phyloP scores from a whole-genome alignment of 352 stramenopile species.

The Phytophthora palmivora region DNA sequence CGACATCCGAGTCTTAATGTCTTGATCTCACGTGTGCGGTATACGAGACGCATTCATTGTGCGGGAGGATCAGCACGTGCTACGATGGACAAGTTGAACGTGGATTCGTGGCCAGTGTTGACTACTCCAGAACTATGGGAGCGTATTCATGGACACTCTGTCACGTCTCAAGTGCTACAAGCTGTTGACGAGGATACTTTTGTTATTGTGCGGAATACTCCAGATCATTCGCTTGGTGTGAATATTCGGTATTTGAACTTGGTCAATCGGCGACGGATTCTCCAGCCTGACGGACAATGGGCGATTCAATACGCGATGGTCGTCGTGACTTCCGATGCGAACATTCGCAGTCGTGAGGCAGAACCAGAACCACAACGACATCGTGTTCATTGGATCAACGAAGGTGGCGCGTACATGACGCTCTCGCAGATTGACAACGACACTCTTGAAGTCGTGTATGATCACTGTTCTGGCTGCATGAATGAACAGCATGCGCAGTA shows the following conservation, averaged over 20 bases:
- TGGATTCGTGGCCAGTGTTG: constrained; percentile 43
- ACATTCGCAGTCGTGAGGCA: constrained; percentile 40
- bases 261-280: too few relatives aligned
- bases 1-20: constrained; percentile 15
- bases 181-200: constrained; percentile 36
- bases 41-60: constrained; percentile 45
- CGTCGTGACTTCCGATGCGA: constrained; percentile 41
- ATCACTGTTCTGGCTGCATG: constrained; percentile 46
- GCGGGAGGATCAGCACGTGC: constrained; percentile 26
- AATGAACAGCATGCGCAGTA: constrained; percentile 57
- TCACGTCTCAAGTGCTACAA: constrained; percentile 43
- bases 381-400: constrained; percentile 42
- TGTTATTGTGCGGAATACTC: constrained; percentile 38
- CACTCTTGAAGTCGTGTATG: constrained; percentile 48
- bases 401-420: constrained; percentile 49
- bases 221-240: constrained; percentile 17
- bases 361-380: constrained; percentile 24
- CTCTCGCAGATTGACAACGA: constrained; percentile 37
- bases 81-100: constrained; percentile 37
- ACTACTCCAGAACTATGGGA: constrained; percentile 36
- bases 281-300: constrained; percentile 25
- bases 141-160: constrained; percentile 31
- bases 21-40: constrained; percentile 36
- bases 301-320: constrained; percentile 38
- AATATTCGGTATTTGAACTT: constrained; percentile 44